Percentiles rank a stretch among this genome's conserved stretches.
These are phyloP conservation scores for Trichocladium antarcticum DNA, from an alignment of 495 filamentous ascomycete species.

Conservation along the genomic window DNA sequence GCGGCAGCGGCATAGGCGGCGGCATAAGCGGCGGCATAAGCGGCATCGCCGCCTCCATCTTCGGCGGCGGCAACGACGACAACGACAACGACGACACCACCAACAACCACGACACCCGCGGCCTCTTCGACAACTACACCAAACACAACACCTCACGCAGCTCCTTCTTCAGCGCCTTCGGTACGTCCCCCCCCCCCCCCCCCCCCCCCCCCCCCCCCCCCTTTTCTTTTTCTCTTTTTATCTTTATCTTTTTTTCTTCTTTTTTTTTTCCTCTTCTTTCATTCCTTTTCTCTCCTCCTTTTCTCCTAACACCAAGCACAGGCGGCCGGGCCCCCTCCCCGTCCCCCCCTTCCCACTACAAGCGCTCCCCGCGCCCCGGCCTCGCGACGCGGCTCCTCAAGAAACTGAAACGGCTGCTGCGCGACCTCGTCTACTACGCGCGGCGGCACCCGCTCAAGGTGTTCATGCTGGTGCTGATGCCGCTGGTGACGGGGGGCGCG, in stretches of 20 bases:
- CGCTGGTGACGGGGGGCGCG: constrained; percentile 70
- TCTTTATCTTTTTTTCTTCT: constrained; percentile 47
- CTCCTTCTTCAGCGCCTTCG: constrained; percentile 36
- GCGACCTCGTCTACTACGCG: constrained; percentile 64
- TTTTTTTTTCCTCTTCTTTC: constrained; percentile 3
- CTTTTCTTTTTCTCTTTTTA: constrained; percentile 44
- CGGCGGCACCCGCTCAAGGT: constrained; percentile 71
- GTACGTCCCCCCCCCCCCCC: constrained; percentile 26
- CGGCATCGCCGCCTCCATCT: constrained; percentile 24
- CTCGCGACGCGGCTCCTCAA: constrained; percentile 59
- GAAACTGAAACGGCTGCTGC: constrained; percentile 60
- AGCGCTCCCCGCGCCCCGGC: constrained; percentile 60
- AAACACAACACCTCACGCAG: constrained; percentile 28
- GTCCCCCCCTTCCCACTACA: constrained; percentile 54
- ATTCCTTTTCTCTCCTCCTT: constrained; percentile 46
- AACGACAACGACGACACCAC: constrained; percentile 6
- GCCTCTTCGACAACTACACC: neutral
- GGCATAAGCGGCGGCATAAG: constrained; percentile 9
- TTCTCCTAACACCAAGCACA: constrained; percentile 42
- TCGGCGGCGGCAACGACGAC: constrained; percentile 26
- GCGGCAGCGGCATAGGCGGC: constrained; percentile 9
- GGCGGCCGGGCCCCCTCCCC: neutral
- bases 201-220: constrained; percentile 25
- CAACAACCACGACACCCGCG: neutral
- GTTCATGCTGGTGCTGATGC: constrained; percentile 74